Evolutionary conservation across 2,329 filamentous ascomycete species (phyloP), one percentile per base, ranked within the genome.

Genomic region (Aspergillus ruber): DNA sequence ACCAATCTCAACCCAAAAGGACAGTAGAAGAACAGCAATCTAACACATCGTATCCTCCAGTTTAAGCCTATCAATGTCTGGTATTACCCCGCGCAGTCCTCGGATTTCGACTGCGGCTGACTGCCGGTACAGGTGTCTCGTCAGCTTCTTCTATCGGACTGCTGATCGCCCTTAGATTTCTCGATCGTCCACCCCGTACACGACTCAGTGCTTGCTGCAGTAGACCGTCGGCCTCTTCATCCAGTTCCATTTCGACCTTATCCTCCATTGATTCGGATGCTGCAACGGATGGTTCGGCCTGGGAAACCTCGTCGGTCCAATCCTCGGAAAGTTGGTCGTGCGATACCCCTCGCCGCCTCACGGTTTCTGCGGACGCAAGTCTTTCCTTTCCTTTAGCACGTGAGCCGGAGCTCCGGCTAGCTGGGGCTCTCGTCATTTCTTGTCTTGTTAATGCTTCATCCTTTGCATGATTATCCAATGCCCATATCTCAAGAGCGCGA

Each of bases 401-500:
- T 9, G 55, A 48, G 3, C 57, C 55, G 6, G 56, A 49, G 36
- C 50, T 56, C 6, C 58, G 59, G 29, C 52, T 55, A 20, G 56
- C 51, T n/a, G 47, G 45, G 8, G 50, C 25, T 48, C 44, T 51
- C 13, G 47, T 43, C 5, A 42, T 42, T 21, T 55, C 55, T n/a
- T 59, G 57, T 4, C 53, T 46, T 6, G 36, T 6, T 2, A 50
- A 20, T 25, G 47, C 48, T 13, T 53, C 47, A 21, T 62, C 61
- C 20, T 57, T 52, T 13, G 60, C 58, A 13, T 61, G 61, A 12
- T 66, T 65, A 46, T 74, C 71, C 2, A 67, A 25, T 3, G 71
- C 65, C 72, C 72, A 75, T 41, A 74, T 66, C 48, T 74, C 71
- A 32, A 75, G 58, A 0, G 72, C 72, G 2, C 69, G 67, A 12